Percentiles rank a stretch among this genome's conserved stretches.
These are phyloP conservation scores for Cryomyces minteri DNA, from an alignment of 495 filamentous ascomycete species.

Conservation along the genomic window DNA sequence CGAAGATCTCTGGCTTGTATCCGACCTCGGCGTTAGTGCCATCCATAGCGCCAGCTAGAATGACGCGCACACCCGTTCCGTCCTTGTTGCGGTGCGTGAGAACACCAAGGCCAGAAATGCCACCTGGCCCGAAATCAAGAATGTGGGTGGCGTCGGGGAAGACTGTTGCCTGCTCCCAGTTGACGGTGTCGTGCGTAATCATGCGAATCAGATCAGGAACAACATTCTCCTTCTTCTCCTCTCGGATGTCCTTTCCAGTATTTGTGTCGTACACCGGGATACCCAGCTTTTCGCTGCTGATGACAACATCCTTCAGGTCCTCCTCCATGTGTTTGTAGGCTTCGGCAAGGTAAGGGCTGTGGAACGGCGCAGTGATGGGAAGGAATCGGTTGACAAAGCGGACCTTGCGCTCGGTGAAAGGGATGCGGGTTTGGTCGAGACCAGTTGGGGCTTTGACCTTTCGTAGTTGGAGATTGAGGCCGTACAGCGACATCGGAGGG, in stretches of 20 bases:
- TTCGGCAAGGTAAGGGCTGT: slow-evolving; percentile 76
- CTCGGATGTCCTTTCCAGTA: slow-evolving; percentile 61
- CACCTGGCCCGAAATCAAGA: slow-evolving; percentile 88
- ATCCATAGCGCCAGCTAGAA: slow-evolving; percentile 79
- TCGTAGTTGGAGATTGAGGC: slow-evolving; percentile 79
- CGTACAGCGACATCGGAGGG: slow-evolving; percentile 86
- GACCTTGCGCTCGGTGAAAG: slow-evolving; percentile 85
- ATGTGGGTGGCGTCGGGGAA: slow-evolving; percentile 86
- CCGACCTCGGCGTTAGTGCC: slow-evolving; percentile 80
- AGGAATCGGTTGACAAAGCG: slow-evolving; percentile 95
- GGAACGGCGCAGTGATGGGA: slow-evolving; percentile 94
- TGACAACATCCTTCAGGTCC: slow-evolving; percentile 65
- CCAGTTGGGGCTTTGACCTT: slow-evolving; percentile 96
- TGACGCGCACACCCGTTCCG: slow-evolving; percentile 87
- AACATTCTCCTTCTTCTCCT: slow-evolving; percentile 41
- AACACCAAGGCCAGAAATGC: slow-evolving; percentile 90
- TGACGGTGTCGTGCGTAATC: slow-evolving; percentile 80
- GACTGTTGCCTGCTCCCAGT: slow-evolving; percentile 86
- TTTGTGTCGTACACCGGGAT: slow-evolving; percentile 82
- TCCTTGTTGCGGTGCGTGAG: slow-evolving; percentile 97
- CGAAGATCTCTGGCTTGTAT: slow-evolving; percentile 93
- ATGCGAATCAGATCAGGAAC: slow-evolving; percentile 74
- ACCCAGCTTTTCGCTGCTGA: slow-evolving; percentile 44
- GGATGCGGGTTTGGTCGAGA: slow-evolving; percentile 85
- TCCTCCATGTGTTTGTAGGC: slow-evolving; percentile 65